A percentile compares a stretch with the other conserved stretches of the same genome.
phyloP scores from a whole-genome alignment of 2,329 filamentous ascomycete species.

The Teratosphaeria viscida region DNA sequence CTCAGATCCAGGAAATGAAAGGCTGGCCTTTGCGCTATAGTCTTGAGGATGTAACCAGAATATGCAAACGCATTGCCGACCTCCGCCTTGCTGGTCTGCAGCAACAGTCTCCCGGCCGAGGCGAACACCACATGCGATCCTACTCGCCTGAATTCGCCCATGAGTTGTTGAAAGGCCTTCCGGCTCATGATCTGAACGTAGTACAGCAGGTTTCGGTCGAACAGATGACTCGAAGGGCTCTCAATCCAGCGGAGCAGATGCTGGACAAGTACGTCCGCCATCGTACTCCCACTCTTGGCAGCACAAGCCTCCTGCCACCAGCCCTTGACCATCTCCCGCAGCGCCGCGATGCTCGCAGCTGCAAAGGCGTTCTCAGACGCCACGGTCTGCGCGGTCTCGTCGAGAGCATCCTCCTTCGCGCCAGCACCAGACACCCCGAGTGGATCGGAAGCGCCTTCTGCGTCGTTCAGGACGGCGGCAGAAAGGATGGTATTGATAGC shows the following conservation, averaged over 20 bases:
- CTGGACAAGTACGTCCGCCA: constrained; percentile 97
- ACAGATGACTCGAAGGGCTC: constrained; percentile 84
- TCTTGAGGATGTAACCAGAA: constrained; percentile 94
- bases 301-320: constrained; percentile 84
- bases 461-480: constrained; percentile 90
- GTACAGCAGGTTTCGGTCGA: constrained; percentile 87
- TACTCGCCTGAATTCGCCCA: constrained; percentile 91
- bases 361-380: constrained; percentile 86
- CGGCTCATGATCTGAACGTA: constrained; percentile 98
- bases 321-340: constrained; percentile 95
- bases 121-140: constrained; percentile 96
- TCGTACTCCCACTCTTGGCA: constrained; percentile 59
- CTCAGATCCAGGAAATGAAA: constrained; percentile 97
- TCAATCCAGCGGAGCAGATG: constrained; percentile 97
- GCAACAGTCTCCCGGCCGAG: constrained; percentile 72
- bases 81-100: constrained; percentile 94
- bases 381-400: constrained; percentile 57
- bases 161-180: constrained; percentile 92
- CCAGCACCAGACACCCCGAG: constrained; percentile 73
- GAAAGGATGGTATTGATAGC: constrained; percentile 97
- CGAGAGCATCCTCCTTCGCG: constrained; percentile 47
- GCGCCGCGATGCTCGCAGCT: constrained; percentile 77
- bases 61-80: constrained; percentile 96
- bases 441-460: constrained; percentile 72
- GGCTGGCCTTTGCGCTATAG: constrained; percentile 85